These are phyloP conservation scores for Pyricularia pennisetigena DNA, from an alignment of 2,329 filamentous ascomycete species.

Conservation along the genomic window DNA sequence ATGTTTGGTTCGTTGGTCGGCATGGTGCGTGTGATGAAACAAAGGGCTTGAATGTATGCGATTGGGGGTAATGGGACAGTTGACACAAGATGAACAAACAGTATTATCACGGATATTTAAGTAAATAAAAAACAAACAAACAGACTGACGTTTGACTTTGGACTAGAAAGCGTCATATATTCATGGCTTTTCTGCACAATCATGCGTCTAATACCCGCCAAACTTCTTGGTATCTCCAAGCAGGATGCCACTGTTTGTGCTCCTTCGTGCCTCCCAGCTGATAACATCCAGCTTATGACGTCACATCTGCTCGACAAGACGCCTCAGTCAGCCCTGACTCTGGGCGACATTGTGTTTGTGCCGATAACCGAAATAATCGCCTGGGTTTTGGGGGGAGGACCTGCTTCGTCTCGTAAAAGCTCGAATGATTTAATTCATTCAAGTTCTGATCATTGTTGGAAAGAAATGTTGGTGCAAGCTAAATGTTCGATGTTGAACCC, in stretches of 20 bases:
- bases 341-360: neutral
- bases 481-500: neutral
- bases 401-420: neutral
- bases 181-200: neutral
- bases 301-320: neutral
- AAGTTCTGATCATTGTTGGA: neutral
- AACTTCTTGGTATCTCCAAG: neutral
- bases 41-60: neutral
- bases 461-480: neutral
- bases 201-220: neutral
- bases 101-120: neutral
- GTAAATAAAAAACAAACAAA: too few species aligned
- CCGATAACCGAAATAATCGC: neutral
- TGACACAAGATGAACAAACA: neutral
- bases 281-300: neutral
- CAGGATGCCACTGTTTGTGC: neutral
- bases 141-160: neutral
- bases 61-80: neutral
- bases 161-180: neutral
- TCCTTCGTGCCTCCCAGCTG: neutral
- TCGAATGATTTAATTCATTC: neutral
- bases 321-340: neutral
- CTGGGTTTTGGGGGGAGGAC: neutral
- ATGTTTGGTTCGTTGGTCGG: neutral
- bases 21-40: neutral